Evolutionary conservation across 2,329 filamentous ascomycete genomes (phyloP), one percentile per base, ranked within the genome.

Genomic region (Ophiocordyceps robertsii): DNA sequence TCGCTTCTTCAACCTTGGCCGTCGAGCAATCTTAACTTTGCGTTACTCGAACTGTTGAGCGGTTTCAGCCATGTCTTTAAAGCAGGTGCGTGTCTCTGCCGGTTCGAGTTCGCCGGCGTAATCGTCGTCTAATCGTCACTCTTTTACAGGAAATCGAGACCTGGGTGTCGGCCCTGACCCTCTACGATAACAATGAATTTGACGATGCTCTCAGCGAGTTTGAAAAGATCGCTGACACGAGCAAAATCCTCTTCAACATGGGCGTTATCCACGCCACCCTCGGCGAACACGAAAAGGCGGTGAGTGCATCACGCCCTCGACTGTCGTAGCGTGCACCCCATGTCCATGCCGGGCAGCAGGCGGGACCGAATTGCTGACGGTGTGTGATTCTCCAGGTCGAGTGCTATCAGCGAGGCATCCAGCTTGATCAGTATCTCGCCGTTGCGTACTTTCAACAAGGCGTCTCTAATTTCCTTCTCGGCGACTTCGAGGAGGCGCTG

Each of bases 401-500:
- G 64, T 92, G 82, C 64, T 98, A 95, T 61, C 89, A 95, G 67
- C 80, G 84, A 59, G 89, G 92, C 39, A 84, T 95, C 53, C 75
- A 80, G 49, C 73, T 95, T 44, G 92, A 98, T 57, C 84, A 92
- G 59, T 98, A 96, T 59, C 82, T 98, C 38, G 92, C 92, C 44
- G 88, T 98, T 45, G 90, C 92, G 46, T 96, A 96, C 62, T 98
- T 98, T 62, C 92, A 98, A 58, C 87, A 96, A 64, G 92, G 92
- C 37, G 92, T 98, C 16, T 96, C 92, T 43, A 98, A 96, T 61
- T 98, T 98, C 63, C 70, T 98, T 40, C 77, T 96, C 43, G 90
- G 90, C 46, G 92, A 98, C 59, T 96, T 96, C 53, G 89, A 96
- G 61, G 92, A 96, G 63, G 92, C 92, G 16, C 71, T 96, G 47